Evolutionary conservation across 306 rosid species (phyloP).

Genomic region (Vicia villosa): DNA sequence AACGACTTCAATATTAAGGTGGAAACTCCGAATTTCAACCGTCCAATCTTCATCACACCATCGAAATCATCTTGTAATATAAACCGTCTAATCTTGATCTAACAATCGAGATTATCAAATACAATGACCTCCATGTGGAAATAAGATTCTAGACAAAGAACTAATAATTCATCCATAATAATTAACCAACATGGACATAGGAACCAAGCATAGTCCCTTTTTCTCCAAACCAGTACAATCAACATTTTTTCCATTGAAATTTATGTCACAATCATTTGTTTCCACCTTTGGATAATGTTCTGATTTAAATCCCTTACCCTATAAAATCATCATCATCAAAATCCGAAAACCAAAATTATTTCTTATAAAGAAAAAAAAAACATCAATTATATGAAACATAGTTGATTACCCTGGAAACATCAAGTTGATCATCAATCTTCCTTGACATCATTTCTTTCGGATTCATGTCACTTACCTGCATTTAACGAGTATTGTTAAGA

Average conservation of each 20-base stretch:
- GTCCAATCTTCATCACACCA: not conserved
- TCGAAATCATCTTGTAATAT: not conserved
- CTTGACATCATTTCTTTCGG: constrained; percentile 45
- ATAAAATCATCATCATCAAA: constrained; percentile 35
- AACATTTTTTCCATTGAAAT: constrained; percentile 34
- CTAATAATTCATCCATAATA: constrained; percentile 51
- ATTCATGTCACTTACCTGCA: constrained; percentile 58
- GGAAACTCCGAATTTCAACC: not conserved
- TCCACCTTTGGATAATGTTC: constrained; percentile 46
- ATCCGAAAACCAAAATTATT: not conserved
- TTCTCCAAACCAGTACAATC: constrained; percentile 58
- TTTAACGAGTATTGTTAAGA: constrained; percentile 1
- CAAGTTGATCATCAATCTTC: constrained; percentile 46
- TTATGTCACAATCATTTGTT: constrained; percentile 37
- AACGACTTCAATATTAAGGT: not conserved
- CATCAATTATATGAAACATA: not conserved
- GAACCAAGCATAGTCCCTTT: constrained; percentile 80
- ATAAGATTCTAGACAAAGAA: not conserved
- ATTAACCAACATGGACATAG: constrained; percentile 70
- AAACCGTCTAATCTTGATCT: not conserved
- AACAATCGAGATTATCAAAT: not conserved
- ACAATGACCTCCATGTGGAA: not conserved
- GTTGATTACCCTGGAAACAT: constrained; percentile 56
- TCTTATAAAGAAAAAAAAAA: not conserved
- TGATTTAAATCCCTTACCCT: constrained; percentile 50